Conservation (phyloP, 139 green algal species). For the Ulvella scutata region DNA sequence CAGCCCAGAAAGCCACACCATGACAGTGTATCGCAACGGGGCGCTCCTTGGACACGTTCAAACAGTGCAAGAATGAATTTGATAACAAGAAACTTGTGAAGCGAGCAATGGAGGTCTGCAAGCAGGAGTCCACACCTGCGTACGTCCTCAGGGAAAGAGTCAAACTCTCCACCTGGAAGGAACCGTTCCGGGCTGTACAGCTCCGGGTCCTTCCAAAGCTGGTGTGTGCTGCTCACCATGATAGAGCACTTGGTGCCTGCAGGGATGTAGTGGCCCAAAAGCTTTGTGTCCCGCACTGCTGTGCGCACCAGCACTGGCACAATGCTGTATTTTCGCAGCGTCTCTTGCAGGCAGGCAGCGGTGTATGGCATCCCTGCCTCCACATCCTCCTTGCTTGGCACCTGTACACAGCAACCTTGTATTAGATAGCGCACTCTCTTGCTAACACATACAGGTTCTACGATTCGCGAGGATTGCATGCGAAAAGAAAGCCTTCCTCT, state of each 20-base stretch:
- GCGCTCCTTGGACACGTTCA: too few species aligned
- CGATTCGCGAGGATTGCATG: too few species aligned
- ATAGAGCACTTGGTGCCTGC: constrained; percentile 43
- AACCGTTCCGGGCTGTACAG: constrained; percentile 70
- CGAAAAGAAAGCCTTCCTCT: too few species aligned
- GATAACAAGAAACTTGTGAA: too few species aligned
- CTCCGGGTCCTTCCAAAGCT: constrained; percentile 59
- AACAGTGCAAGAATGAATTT: too few species aligned
- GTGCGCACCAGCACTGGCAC: constrained; percentile 80
- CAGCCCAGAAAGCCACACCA: too few species aligned
- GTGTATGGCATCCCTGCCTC: constrained; percentile 67
- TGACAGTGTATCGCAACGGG: too few species aligned
- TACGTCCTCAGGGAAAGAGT: constrained; percentile 57
- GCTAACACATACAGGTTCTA: too few species aligned
- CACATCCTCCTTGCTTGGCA: constrained; percentile 33
- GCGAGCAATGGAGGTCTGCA: too few species aligned
- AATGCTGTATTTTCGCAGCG: constrained; percentile 55
- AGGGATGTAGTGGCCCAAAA: constrained; percentile 54
- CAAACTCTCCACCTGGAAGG: constrained; percentile 70
- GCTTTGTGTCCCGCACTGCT: constrained; percentile 38
- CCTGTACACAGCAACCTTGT: constrained; percentile 15
- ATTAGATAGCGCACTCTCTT: background rate
- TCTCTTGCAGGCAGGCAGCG: constrained; percentile 68
- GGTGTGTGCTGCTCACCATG: constrained; percentile 45
- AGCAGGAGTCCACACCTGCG: background rate